A percentile compares a stretch with the other conserved stretches of the same genome.
These are phyloP conservation scores for Diaporthe caulivora DNA, from an alignment of 2,329 filamentous ascomycete species.

Conservation along the genomic window DNA sequence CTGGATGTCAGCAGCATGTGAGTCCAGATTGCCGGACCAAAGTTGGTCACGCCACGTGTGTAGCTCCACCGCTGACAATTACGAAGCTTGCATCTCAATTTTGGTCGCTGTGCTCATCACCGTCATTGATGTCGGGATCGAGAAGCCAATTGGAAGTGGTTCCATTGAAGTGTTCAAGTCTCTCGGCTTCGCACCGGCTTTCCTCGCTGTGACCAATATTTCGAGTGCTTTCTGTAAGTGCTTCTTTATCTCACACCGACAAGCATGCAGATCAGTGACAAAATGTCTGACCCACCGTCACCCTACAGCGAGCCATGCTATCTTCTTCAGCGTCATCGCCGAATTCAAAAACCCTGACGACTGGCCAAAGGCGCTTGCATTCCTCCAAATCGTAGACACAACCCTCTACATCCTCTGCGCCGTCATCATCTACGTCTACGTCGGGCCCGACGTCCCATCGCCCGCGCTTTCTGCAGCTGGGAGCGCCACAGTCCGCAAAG, in stretches of 20 bases:
- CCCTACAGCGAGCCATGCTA: constrained; percentile 59
- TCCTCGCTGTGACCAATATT: constrained; percentile 72
- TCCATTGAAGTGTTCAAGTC: constrained; percentile 50
- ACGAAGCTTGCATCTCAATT: constrained; percentile 60
- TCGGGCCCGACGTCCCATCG: constrained; percentile 70
- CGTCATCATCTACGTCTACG: constrained; percentile 76
- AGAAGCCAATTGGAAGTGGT: constrained; percentile 51
- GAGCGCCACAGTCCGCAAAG: constrained; percentile 64
- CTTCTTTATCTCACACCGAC: background rate
- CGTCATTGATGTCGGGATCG: constrained; percentile 70
- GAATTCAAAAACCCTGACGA: constrained; percentile 70
- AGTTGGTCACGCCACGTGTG: background rate
- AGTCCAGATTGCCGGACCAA: constrained; percentile 35
- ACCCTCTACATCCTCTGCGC: constrained; percentile 73
- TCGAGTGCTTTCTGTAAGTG: constrained; percentile 72
- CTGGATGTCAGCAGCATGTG: constrained; percentile 69
- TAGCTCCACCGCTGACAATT: background rate
- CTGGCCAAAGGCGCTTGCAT: constrained; percentile 51
- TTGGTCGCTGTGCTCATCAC: constrained; percentile 71
- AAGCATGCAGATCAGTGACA: too few species aligned
- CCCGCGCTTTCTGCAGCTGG: constrained; percentile 75
- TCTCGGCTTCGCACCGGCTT: constrained; percentile 62
- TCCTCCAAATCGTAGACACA: constrained; percentile 70
- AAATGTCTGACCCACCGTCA: background rate
- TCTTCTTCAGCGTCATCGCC: constrained; percentile 75